phyloP scores from a whole-genome alignment of 2,329 filamentous ascomycete genomes.

The Fusarium piperis region DNA sequence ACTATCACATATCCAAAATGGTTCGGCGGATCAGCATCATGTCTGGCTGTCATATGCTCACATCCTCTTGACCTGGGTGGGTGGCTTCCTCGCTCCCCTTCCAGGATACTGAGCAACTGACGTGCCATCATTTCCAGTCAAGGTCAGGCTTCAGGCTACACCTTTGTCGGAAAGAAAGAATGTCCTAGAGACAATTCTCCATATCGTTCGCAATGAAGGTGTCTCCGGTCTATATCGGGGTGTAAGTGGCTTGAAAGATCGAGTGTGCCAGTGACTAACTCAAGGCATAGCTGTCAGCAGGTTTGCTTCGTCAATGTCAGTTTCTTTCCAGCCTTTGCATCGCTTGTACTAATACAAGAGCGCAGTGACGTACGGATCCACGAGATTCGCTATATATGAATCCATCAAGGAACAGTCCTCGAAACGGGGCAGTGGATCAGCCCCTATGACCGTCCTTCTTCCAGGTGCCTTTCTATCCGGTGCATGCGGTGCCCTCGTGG shows the following conservation, averaged over 20 bases:
- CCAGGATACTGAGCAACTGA: not conserved
- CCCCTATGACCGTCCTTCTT: constrained; percentile 5
- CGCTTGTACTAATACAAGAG: not conserved
- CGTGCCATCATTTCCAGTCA: constrained; percentile 2
- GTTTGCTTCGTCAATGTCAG: constrained; percentile 14
- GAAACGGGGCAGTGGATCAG: not conserved
- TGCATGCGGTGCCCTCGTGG: constrained; percentile 4
- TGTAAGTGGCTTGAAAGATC: not conserved
- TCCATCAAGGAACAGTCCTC: constrained; percentile 11
- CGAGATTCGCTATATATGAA: constrained; percentile 25
- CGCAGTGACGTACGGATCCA: constrained; percentile 18
- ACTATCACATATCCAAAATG: constrained; percentile 19
- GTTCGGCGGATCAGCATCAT: constrained; percentile 23
- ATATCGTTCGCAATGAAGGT: constrained; percentile 14
- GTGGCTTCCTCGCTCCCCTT: not conserved
- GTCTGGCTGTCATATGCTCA: constrained; percentile 21
- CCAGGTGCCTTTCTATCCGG: constrained; percentile 15
- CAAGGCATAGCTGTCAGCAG: constrained; percentile 3
- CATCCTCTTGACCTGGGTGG: constrained; percentile 23
- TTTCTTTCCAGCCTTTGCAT: not conserved
- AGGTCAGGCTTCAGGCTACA: constrained; percentile 15
- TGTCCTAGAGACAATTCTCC: not conserved
- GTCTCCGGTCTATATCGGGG: constrained; percentile 9
- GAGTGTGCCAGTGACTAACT: not conserved
- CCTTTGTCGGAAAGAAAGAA: constrained; percentile 11